Evolutionary conservation across 306 rosid genomes (phyloP), one percentile per base, ranked within the genome.

Genomic region (Crotalaria pallida): DNA sequence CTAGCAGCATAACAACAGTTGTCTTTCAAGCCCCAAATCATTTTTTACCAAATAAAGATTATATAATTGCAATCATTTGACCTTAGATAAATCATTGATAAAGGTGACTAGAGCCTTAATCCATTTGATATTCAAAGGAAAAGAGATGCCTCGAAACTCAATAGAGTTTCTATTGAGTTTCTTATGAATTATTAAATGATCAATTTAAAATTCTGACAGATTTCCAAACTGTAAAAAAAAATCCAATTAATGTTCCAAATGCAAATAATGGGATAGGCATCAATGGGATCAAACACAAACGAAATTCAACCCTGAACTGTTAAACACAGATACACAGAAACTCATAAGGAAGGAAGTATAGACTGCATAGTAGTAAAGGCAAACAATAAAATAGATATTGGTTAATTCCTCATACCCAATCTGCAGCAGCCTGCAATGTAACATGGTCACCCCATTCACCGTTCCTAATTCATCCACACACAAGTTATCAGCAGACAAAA

Each of bases 401-500:
- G 43, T 8, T 38, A 69, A 62, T 50, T 71, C 26, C 45, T 58
- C 81, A 26, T 91, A 94, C 99, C 96, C 83, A 88, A 84, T 94
- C 99, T 53, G 99, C 95, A 60, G 99, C 99, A 75, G 99, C 99
- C 84, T 94, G 99, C 78, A 94, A 76, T 0, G 99, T 94, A 50
- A 94, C 96, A 73, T 94, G 99, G 77, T 94, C 99, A 29, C 99
- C 99, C 99, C 99, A 94, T 80, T 94, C 99, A 34, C 97, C 99
- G 61, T 75, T 87, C 92, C 99, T 94, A 79, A 33, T 81, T 81
- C 79, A 84, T 81, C 65, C 77, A 78, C n/a, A 59, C 22, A 43
- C 13, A 72, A 43, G 58, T 26, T 18, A 73, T 79, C 55, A 80
- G 69, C 65, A 69, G 73, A 18, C 36, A 61, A 50, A 45, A 63